These are phyloP conservation scores for Elongisporangium prolatum DNA, from an alignment of 352 stramenopile species.

Conservation along the genomic window DNA sequence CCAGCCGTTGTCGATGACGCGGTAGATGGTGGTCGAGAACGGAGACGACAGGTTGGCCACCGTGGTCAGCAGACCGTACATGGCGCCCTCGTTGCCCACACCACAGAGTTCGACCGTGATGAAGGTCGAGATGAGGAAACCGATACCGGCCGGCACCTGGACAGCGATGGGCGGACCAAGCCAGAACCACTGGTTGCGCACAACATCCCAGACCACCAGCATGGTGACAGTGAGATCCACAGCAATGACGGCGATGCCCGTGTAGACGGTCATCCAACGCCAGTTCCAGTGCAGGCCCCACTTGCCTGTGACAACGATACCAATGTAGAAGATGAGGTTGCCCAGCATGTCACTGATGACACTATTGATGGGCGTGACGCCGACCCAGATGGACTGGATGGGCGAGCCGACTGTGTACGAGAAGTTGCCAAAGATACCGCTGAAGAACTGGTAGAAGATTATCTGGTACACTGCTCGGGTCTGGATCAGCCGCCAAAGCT, in stretches of 20 bases:
- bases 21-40: conserved; percentile 24
- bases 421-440: conserved; percentile 24
- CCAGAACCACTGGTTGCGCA: conserved; percentile 33
- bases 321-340: conserved; percentile 17
- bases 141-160: conserved; percentile 20
- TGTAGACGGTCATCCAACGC: conserved; percentile 26
- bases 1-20: conserved; percentile 26
- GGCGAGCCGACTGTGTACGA: conserved; percentile 19
- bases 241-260: conserved; percentile 11
- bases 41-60: conserved; percentile 23
- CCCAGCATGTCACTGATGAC: conserved; percentile 22
- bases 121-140: conserved; percentile 24
- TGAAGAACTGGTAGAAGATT: conserved; percentile 34
- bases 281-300: conserved; percentile 38
- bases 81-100: conserved; percentile 30
- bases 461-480: conserved; percentile 32
- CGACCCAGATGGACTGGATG: conserved; percentile 25
- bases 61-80: conserved; percentile 31
- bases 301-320: conserved; percentile 22
- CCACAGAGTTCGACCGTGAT: conserved; percentile 33
- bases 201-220: conserved; percentile 25
- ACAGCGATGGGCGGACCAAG: conserved; percentile 19
- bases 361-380: conserved; percentile 24
- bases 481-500: conserved; percentile 30
- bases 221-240: conserved; percentile 18